These are phyloP conservation scores for Rachicladosporium sp. DNA, from an alignment of 2,329 filamentous ascomycete genomes.

Conservation along the genomic window DNA sequence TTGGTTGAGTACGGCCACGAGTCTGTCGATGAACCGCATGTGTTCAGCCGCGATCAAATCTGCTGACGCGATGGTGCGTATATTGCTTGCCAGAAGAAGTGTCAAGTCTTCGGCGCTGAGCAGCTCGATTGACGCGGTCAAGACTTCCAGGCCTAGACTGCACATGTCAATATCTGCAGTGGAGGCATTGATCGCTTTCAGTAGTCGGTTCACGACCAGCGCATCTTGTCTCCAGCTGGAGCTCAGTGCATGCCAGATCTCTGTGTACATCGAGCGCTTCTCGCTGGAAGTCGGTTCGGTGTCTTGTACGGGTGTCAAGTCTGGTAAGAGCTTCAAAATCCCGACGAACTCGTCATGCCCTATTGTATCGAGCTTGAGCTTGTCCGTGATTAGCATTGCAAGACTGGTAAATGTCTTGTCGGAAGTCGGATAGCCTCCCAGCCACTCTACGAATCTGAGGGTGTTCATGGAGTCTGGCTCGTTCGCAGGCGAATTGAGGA, in stretches of 20 bases:
- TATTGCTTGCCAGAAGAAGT: too few relatives aligned
- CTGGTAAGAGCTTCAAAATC: too few relatives aligned
- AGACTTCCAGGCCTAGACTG: too few relatives aligned
- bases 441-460: constrained; percentile 12
- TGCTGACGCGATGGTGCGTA: too few relatives aligned
- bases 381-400: not conserved
- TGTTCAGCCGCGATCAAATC: too few relatives aligned
- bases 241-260: not conserved
- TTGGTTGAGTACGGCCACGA: not conserved
- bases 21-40: too few relatives aligned
- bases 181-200: not conserved
- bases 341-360: constrained; percentile 1
- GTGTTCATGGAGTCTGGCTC: constrained; percentile 15
- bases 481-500: constrained; percentile 14
- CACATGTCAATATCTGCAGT: too few relatives aligned
- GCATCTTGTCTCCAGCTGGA: not conserved
- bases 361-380: constrained; percentile 2
- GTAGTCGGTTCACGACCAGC: not conserved
- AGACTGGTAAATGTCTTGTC: not conserved
- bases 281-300: too few relatives aligned
- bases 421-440: constrained; percentile 2
- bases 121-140: too few relatives aligned
- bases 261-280: not conserved
- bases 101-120: too few relatives aligned
- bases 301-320: not conserved